phyloP scores from a whole-genome alignment of 2,329 filamentous ascomycete species.

The Paraconiothyrium brasiliense region DNA sequence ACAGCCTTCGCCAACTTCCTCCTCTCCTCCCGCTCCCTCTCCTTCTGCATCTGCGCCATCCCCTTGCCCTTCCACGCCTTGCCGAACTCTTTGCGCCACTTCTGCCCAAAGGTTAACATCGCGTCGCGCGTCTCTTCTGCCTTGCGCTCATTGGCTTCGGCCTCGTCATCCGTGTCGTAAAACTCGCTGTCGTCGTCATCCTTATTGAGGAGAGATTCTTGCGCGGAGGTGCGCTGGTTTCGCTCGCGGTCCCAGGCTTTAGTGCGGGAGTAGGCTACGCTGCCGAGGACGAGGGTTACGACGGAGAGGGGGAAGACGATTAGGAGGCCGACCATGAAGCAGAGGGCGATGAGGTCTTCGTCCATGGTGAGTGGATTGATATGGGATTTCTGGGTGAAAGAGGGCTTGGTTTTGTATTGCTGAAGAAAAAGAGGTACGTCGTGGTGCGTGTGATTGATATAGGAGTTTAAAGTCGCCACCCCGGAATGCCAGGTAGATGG shows the following conservation, averaged over 20 bases:
- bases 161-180: constrained; percentile 44
- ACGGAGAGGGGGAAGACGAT: constrained; percentile 35
- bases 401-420: not conserved
- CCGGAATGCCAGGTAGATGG: constrained; percentile 7
- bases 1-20: constrained; percentile 44
- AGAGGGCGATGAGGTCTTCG: constrained; percentile 39
- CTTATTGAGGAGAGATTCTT: constrained; percentile 30
- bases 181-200: constrained; percentile 38
- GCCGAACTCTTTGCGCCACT: constrained; percentile 42
- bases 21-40: constrained; percentile 43
- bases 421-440: not conserved
- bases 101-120: constrained; percentile 39
- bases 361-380: constrained; percentile 29
- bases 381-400: not conserved
- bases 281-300: constrained; percentile 33
- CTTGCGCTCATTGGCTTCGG: constrained; percentile 39
- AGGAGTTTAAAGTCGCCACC: constrained; percentile 13
- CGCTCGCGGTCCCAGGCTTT: constrained; percentile 43
- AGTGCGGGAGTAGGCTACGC: constrained; percentile 42
- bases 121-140: constrained; percentile 40
- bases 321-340: constrained; percentile 36
- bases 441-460: constrained; percentile 1
- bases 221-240: constrained; percentile 33
- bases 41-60: constrained; percentile 35
- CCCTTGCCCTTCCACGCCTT: constrained; percentile 43